A percentile compares a stretch with the other conserved stretches of the same genome.
These are phyloP conservation scores for Viola odorata DNA, from an alignment of 345 rosid species.

Conservation along the genomic window DNA sequence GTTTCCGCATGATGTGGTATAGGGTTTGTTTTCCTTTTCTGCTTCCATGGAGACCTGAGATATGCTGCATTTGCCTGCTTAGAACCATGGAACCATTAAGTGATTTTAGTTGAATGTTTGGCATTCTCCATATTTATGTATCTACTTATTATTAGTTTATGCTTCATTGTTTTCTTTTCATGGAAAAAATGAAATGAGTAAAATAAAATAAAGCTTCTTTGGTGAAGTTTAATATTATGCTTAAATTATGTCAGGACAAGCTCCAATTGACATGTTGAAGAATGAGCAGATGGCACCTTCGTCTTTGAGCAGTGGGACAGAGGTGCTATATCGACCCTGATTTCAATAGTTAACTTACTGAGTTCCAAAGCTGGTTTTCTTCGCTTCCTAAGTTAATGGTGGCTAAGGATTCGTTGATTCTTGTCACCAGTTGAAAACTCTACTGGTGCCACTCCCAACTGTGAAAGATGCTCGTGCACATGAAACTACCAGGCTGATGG, in stretches of 20 bases:
- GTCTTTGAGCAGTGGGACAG: constrained; percentile 9
- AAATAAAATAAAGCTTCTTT: not conserved
- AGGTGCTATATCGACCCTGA: too few species aligned
- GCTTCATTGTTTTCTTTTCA: too few species aligned
- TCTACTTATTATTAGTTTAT: not conserved
- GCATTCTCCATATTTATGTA: too few species aligned
- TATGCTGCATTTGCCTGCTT: not conserved
- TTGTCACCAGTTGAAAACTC: not conserved
- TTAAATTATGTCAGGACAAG: constrained; percentile 31
- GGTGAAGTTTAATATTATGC: constrained; percentile 5
- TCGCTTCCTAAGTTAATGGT: too few species aligned
- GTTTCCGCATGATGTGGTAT: too few species aligned
- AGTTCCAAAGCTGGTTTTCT: too few species aligned
- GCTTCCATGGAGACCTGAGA: not conserved
- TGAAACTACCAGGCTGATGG: not conserved
- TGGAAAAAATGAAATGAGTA: too few species aligned
- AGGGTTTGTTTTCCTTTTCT: not conserved
- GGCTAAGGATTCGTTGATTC: too few species aligned
- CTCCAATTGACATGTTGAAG: constrained; percentile 24
- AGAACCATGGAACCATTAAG: not conserved
- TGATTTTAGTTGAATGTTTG: not conserved
- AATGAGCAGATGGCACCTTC: constrained; percentile 23
- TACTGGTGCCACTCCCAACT: not conserved
- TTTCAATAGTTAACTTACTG: too few species aligned
- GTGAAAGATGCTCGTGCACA: not conserved